Evolutionary conservation across 208 protist genomes (phyloP).

Genomic region (Leishmania major): DNA sequence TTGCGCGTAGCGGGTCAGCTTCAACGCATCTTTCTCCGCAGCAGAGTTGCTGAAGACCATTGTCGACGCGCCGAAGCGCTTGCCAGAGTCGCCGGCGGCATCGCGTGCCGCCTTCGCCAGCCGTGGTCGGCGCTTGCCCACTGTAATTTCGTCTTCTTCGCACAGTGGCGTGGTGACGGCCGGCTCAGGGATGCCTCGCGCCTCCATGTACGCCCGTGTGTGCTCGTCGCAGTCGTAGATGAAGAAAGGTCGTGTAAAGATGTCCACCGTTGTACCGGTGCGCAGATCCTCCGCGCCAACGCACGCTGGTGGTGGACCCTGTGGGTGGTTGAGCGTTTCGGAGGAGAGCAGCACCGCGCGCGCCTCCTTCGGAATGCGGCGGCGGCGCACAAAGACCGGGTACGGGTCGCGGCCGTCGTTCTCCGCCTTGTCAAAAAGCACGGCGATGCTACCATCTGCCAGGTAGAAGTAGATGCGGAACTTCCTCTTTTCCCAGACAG

Average conservation of each 20-base stretch:
- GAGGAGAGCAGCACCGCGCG: slow-evolving; percentile 39
- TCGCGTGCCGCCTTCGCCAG: slow-evolving; percentile 15
- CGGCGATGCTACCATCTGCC: slow-evolving; percentile 93
- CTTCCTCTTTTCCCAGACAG: slow-evolving; percentile 92
- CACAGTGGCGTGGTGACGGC: slow-evolving; percentile 35
- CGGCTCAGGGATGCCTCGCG: slow-evolving; percentile 44
- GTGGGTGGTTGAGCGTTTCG: slow-evolving; percentile 77
- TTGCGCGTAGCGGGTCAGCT: slow-evolving; percentile 84
- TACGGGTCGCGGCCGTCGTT: slow-evolving; percentile 96
- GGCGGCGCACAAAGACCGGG: slow-evolving; percentile 90
- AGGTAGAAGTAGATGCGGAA: slow-evolving; percentile 97
- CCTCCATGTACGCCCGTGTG: slow-evolving; percentile 88
- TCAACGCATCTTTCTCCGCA: slow-evolving; percentile 72
- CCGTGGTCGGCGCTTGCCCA: slow-evolving; percentile 30
- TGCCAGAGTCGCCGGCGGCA: background rate
- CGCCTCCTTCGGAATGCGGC: slow-evolving; percentile 78
- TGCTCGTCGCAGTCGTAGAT: slow-evolving; percentile 95
- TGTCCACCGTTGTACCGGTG: slow-evolving; percentile 78
- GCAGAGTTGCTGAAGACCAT: slow-evolving; percentile 72
- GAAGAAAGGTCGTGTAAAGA: slow-evolving; percentile 85
- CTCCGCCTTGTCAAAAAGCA: slow-evolving; percentile 86
- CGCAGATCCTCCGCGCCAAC: slow-evolving; percentile 80
- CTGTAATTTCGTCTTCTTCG: slow-evolving; percentile 44
- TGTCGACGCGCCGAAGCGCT: slow-evolving; percentile 61
- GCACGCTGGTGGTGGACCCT: slow-evolving; percentile 40